Base-by-base conservation (phyloP, 2,329 filamentous ascomycete species). In the Pyrenophora seminiperda region DNA sequence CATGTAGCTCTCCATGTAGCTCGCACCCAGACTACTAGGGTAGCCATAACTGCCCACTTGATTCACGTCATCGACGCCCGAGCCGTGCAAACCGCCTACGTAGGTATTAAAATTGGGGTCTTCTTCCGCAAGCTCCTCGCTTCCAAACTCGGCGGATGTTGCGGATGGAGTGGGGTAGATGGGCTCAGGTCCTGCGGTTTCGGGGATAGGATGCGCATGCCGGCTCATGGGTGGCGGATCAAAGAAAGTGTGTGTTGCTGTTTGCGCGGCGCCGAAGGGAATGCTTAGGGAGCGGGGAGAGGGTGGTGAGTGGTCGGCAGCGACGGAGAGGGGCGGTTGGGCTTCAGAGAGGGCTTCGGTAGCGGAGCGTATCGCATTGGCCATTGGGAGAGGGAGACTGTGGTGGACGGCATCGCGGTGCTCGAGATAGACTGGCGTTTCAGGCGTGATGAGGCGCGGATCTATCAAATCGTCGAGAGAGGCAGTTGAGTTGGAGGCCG, bases 1-100 rank as follows among this genome's bases (percentile, higher is more conserved):
- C 69, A 73, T 73, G 34, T 73, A 73, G 31, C 65, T 71, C 50
- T 73, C 71, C 32, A 73, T 58, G 45, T 72, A 73, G 49, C 68
- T 72, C 2, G 71, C 71, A 30, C 71, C 71, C 2, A 73, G 52
- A 20, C 58, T 64, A 11, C 57, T 61, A 3, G 71, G 71, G 36
- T 73, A 73, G 0, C 71, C 71, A 11, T 71, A 66, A 29, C 60
- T 66, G 24, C 68, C 68, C 11, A 59, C 65, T 31, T 72, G 70
- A 18, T 73, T 63, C 5, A 73, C 54, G 36, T 72, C 59, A 45
- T 71, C 70, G 41, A 68, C 62, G 32, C 69, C 68, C 1, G 63
- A 66, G 33, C 71, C 71, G 10, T 49, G 49, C 18, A 72, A 47
- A 3, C 71, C 71, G 54, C 71, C 71, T 7, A 73, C 71, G 42